These are phyloP conservation scores for Thielaviopsis cerberus DNA, from an alignment of 2,329 filamentous ascomycete genomes.

Conservation along the genomic window DNA sequence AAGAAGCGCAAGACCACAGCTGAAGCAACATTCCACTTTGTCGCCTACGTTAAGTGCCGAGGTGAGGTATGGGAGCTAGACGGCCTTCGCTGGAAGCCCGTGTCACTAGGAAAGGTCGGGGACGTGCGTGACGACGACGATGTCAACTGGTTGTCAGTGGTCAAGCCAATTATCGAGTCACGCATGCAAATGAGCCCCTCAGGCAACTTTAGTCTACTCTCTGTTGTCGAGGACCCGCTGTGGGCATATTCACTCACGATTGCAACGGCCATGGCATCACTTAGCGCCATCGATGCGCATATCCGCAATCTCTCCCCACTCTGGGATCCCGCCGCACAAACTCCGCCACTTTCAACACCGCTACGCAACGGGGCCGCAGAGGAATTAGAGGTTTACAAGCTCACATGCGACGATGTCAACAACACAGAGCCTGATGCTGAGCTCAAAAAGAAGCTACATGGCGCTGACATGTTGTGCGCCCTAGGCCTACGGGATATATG, in stretches of 20 bases:
- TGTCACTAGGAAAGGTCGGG: slow-evolving; percentile 33
- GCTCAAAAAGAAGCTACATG: background rate
- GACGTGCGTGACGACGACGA: slow-evolving; percentile 13
- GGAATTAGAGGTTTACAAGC: background rate
- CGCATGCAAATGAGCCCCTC: slow-evolving; percentile 52
- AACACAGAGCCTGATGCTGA: background rate
- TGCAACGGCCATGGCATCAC: slow-evolving; percentile 22
- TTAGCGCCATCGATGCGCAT: slow-evolving; percentile 22
- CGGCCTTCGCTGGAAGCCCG: slow-evolving; percentile 56
- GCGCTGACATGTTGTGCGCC: background rate
- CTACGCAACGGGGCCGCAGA: background rate
- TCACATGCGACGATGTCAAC: background rate
- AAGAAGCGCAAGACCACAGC: slow-evolving; percentile 21
- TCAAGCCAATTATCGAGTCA: slow-evolving; percentile 42
- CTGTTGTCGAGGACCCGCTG: slow-evolving; percentile 51
- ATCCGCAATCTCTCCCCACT: slow-evolving; percentile 11
- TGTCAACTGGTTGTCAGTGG: slow-evolving; percentile 47
- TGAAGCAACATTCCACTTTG: slow-evolving; percentile 66
- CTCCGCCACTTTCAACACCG: background rate
- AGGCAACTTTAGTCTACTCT: slow-evolving; percentile 54
- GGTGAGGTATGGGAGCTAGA: slow-evolving; percentile 75
- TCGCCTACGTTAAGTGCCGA: slow-evolving; percentile 66
- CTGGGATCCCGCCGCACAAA: background rate
- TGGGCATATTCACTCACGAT: slow-evolving; percentile 28
- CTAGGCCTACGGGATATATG: background rate